Base-by-base conservation (phyloP, 768 basidiomycete species). In the Tylopilus sp. region DNA sequence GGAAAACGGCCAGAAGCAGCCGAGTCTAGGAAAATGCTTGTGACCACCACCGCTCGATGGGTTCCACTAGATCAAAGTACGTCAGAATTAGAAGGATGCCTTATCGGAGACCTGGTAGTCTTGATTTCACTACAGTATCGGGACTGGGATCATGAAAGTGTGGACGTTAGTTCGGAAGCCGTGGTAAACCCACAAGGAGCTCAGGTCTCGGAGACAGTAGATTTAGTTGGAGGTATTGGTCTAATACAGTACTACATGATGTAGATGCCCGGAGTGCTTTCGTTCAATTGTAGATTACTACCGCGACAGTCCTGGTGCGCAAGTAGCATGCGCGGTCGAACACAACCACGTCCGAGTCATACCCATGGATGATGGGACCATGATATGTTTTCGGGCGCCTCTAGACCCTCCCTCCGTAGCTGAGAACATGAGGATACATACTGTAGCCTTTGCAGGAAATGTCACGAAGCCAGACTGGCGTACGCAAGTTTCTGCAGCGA, bases 141-240 rank as follows among this genome's bases (percentile, higher is more conserved):
- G 87, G 56, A 89, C 85, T 14, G 89, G 89, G 24, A 80, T 87
- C 31, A 62, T 80, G 62, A 90, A 91, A 71, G 77, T 89, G 48
- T 91, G 87, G 88, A 79, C 80, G 48, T 70, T 77, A 44, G 81
- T 73, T 30, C 75, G 74, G 52, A 65, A 67, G 4, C 43, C 59
- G 51, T 65, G 66, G 66, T 58, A 24, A 55, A 13, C n/a, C 3
- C 11, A 43, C 38, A 45, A 25, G 12, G 30, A 37, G 45, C 14
- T 24, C 10, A 44, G 52, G 17, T 47, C 51, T 48, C 12, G 19
- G 19, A 29, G 46, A n/a, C n/a, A n/a, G n/a, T n/a, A 9, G 24
- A 49, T 41, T 33, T 41, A 49, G 13, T 41, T 22, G n/a, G 38
- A 51, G n/a, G n/a, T 17, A 24, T 34, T 36, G 30, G 26, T 5